These are phyloP conservation scores for Phaeotremella fagi DNA, from an alignment of 768 basidiomycete species.

Conservation along the genomic window DNA sequence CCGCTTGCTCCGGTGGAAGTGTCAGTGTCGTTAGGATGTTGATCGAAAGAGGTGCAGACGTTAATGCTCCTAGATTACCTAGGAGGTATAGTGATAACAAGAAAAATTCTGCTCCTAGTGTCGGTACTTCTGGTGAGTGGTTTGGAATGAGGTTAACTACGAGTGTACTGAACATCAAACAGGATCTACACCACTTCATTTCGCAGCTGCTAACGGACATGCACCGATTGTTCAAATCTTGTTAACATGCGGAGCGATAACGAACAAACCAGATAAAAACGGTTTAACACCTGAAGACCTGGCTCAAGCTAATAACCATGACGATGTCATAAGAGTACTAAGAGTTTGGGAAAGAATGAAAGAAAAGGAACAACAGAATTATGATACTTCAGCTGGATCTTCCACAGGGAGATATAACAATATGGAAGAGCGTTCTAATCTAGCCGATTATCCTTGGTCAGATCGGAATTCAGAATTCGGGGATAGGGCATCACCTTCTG, in stretches of 20 bases:
- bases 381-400: background rate
- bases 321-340: conserved; percentile 69
- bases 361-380: conserved; percentile 11
- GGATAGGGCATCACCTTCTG: background rate
- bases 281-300: conserved; percentile 80
- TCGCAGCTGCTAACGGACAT: conserved; percentile 93
- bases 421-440: background rate
- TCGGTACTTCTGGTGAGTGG: conserved; percentile 47
- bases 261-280: conserved; percentile 81
- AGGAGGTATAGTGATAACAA: conserved; percentile 50
- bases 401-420: background rate
- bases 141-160: background rate
- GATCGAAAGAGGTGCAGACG: conserved; percentile 93
- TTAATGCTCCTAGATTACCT: conserved; percentile 76
- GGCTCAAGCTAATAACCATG: conserved; percentile 73
- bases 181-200: conserved; percentile 91
- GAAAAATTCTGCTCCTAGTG: conserved; percentile 40
- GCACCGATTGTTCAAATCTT: conserved; percentile 69
- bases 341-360: conserved; percentile 55
- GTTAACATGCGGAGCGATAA: conserved; percentile 75
- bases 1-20: conserved; percentile 85
- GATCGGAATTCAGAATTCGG: background rate
- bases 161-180: conserved; percentile 5
- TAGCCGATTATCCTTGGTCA: background rate
- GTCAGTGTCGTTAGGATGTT: conserved; percentile 80